Percentiles rank a stretch among this genome's conserved stretches.
Conservation (phyloP, 768 basidiomycete species). For the Cystobasidium onofrii region DNA sequence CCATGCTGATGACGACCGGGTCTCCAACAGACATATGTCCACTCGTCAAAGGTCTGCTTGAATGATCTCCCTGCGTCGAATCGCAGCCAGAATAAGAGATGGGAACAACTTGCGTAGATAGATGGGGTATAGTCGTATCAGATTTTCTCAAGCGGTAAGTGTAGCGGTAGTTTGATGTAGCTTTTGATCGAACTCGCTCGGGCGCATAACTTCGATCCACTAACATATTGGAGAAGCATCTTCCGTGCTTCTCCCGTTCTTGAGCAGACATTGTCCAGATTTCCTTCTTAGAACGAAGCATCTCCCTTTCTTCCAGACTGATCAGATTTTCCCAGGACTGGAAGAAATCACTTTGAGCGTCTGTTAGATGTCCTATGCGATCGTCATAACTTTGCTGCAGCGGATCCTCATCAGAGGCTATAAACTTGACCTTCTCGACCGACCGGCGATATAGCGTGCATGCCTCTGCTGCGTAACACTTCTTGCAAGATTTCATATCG, state of each 20-base stretch:
- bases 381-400: slow-evolving; percentile 58
- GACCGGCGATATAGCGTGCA: slow-evolving; percentile 94
- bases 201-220: slow-evolving; percentile 46
- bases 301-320: slow-evolving; percentile 76
- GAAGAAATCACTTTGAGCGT: slow-evolving; percentile 66
- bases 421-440: slow-evolving; percentile 30
- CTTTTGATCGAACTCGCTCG: not conserved
- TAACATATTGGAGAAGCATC: slow-evolving; percentile 72
- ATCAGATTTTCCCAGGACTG: slow-evolving; percentile 81
- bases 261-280: slow-evolving; percentile 81
- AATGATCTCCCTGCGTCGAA: slow-evolving; percentile 16
- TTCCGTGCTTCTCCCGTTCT: slow-evolving; percentile 69
- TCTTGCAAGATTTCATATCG: slow-evolving; percentile 65
- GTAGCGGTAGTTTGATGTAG: slow-evolving; percentile 57
- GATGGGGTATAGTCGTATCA: not conserved
- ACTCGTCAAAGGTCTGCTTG: slow-evolving; percentile 54
- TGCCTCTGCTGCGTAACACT: slow-evolving; percentile 70
- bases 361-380: slow-evolving; percentile 72
- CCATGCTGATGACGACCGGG: slow-evolving; percentile 71
- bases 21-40: slow-evolving; percentile 74
- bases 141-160: slow-evolving; percentile 61
- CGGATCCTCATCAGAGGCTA: slow-evolving; percentile 43
- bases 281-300: slow-evolving; percentile 74
- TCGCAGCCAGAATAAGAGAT: slow-evolving; percentile 28
- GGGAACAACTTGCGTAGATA: slow-evolving; percentile 31